These are phyloP conservation scores for Nematodospora anomalae DNA, from an alignment of 1,139 yeast species.

Conservation along the genomic window DNA sequence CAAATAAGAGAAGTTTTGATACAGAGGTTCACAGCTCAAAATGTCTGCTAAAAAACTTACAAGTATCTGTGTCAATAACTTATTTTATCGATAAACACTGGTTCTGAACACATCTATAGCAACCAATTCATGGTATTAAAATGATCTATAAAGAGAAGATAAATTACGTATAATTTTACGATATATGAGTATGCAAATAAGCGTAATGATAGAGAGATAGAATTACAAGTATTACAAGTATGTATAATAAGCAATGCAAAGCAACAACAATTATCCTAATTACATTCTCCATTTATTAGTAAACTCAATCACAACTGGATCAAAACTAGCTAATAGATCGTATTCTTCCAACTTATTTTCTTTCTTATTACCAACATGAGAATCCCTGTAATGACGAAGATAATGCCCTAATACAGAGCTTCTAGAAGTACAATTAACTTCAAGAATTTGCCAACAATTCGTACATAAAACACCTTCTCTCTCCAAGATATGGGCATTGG, in stretches of 20 bases:
- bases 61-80: too few species aligned
- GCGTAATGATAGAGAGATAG: neutral
- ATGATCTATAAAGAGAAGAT: too few species aligned
- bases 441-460: slow-evolving; percentile 19
- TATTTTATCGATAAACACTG: too few species aligned
- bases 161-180: neutral
- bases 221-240: neutral
- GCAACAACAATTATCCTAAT: slow-evolving; percentile 22
- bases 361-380: slow-evolving; percentile 17
- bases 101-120: too few species aligned
- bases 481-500: slow-evolving; percentile 20
- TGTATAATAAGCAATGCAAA: neutral
- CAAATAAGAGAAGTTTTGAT: too few species aligned
- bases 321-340: slow-evolving; percentile 5
- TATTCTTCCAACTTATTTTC: slow-evolving; percentile 6
- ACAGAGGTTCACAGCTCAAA: too few species aligned
- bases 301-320: slow-evolving; percentile 12
- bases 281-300: slow-evolving; percentile 16
- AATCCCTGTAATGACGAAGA: slow-evolving; percentile 17
- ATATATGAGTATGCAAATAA: neutral
- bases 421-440: slow-evolving; percentile 19
- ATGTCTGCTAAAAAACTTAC: too few species aligned
- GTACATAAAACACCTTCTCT: slow-evolving; percentile 21
- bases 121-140: too few species aligned
- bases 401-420: slow-evolving; percentile 18